Percentiles rank a stretch among this genome's conserved stretches.
Evolutionary conservation across 169 alveolate species (phyloP).

Genomic region (Cryptosporidium felis): DNA sequence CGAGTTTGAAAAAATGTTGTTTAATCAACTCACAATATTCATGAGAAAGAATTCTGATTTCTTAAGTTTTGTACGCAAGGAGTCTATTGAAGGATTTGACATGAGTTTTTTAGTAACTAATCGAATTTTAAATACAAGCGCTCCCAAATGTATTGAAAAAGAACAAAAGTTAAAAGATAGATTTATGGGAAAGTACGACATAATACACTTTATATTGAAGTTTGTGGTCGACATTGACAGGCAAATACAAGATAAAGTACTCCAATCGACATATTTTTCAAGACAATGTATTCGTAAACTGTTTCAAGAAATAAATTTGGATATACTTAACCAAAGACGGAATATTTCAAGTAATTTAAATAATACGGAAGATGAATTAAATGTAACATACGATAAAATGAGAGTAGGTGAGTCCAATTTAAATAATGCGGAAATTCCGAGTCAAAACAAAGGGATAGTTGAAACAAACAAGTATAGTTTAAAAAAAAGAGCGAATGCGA

Average conservation of each 20-base stretch:
- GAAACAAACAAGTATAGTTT: neutral
- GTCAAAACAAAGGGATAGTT: neutral
- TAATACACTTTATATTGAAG: slow-evolving; percentile 34
- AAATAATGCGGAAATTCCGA: neutral
- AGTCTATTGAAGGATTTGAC: slow-evolving; percentile 52
- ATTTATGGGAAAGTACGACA: slow-evolving; percentile 37
- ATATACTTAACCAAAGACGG: too few relatives aligned
- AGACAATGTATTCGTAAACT: slow-evolving; percentile 36
- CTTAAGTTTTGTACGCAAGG: slow-evolving; percentile 10
- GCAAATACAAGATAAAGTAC: slow-evolving; percentile 59
- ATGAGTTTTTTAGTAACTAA: slow-evolving; percentile 49
- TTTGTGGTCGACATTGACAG: slow-evolving; percentile 61
- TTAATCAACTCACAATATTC: slow-evolving; percentile 34
- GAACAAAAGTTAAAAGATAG: neutral
- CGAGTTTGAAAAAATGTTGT: slow-evolving; percentile 46
- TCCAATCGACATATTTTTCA: slow-evolving; percentile 51
- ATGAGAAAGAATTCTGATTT: slow-evolving; percentile 61
- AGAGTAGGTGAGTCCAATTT: too few relatives aligned
- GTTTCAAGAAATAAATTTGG: slow-evolving; percentile 1
- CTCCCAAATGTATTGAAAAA: neutral
- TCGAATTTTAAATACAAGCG: neutral
- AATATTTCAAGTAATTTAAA: too few relatives aligned
- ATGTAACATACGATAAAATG: too few relatives aligned
- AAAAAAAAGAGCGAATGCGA: neutral
- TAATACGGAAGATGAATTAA: neutral